Conservation (phyloP, 1,284 basidiomycete species). For the Pisolithus thermaeus region DNA sequence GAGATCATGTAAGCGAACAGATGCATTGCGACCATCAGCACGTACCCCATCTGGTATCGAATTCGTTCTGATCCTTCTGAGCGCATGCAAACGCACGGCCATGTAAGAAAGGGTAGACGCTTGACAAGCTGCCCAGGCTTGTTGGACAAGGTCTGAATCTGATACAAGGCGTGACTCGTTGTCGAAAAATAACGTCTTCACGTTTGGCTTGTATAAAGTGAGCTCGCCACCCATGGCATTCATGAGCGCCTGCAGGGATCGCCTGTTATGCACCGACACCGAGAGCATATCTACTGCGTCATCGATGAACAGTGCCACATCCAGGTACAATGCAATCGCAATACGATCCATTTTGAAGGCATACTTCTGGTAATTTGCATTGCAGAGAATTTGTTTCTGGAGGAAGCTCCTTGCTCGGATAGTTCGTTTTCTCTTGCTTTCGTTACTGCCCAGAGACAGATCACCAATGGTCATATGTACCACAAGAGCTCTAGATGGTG, state of each 20-base stretch:
- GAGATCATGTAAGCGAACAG: neutral
- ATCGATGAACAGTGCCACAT: conserved; percentile 33
- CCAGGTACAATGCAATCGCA: conserved; percentile 35
- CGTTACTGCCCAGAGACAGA: neutral
- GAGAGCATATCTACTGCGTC: conserved; percentile 44
- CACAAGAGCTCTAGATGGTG: neutral
- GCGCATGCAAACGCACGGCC: conserved; percentile 7
- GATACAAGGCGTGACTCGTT: neutral
- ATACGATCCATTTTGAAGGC: conserved; percentile 44
- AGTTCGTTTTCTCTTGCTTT: neutral
- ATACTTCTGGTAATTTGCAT: conserved; percentile 23
- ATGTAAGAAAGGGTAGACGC: conserved; percentile 21
- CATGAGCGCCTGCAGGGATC: conserved; percentile 34
- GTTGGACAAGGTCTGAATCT: neutral
- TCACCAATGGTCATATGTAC: neutral
- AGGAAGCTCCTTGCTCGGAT: conserved; percentile 22
- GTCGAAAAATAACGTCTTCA: conserved; percentile 35
- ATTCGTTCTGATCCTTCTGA: conserved; percentile 20
- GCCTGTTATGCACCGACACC: conserved; percentile 16
- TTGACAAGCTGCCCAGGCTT: conserved; percentile 38
- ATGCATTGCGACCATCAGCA: neutral
- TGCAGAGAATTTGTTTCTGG: conserved; percentile 27
- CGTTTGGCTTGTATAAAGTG: conserved; percentile 26
- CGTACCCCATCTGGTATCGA: conserved; percentile 13
- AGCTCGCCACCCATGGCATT: conserved; percentile 33